Evolutionary conservation across 116 monocot species (phyloP).

Genomic region (Posidonia oceanica): DNA sequence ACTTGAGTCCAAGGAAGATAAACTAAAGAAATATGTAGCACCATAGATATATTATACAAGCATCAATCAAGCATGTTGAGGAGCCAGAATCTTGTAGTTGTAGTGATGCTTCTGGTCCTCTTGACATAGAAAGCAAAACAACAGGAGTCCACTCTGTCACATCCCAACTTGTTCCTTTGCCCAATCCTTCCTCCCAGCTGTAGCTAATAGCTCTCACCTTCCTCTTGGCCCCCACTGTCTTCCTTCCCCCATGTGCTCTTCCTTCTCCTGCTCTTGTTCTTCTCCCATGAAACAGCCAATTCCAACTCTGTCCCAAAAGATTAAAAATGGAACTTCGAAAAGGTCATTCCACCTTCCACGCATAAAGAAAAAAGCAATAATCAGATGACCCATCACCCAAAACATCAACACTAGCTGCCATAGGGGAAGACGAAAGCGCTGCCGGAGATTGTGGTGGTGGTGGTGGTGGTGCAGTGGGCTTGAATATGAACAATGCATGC

Average conservation of each 20-base stretch:
- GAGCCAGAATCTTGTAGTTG: too few relatives aligned
- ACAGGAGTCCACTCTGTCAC: conserved; percentile 6
- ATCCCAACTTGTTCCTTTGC: conserved; percentile 4
- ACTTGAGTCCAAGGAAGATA: background rate
- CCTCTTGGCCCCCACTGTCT: background rate
- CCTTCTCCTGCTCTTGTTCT: background rate
- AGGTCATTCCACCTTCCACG: conserved; percentile 59
- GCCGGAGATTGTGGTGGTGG: conserved; percentile 10
- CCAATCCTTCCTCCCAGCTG: background rate
- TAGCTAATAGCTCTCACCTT: background rate
- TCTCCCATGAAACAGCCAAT: too few relatives aligned
- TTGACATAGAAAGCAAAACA: too few relatives aligned
- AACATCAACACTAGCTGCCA: background rate
- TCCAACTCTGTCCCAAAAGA: background rate
- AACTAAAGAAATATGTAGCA: too few relatives aligned
- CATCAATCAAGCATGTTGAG: too few relatives aligned
- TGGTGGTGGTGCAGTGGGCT: conserved; percentile 22
- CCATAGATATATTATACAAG: too few relatives aligned
- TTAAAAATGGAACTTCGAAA: background rate
- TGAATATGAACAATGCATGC: conserved; percentile 66
- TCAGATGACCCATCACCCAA: conserved; percentile 18
- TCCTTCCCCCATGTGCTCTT: background rate
- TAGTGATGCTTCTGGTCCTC: too few relatives aligned
- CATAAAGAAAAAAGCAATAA: conserved; percentile 61
- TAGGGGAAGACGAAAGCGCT: background rate